These are phyloP conservation scores for Hymenoscyphus repandus DNA, from an alignment of 2,329 filamentous ascomycete genomes.

Conservation along the genomic window DNA sequence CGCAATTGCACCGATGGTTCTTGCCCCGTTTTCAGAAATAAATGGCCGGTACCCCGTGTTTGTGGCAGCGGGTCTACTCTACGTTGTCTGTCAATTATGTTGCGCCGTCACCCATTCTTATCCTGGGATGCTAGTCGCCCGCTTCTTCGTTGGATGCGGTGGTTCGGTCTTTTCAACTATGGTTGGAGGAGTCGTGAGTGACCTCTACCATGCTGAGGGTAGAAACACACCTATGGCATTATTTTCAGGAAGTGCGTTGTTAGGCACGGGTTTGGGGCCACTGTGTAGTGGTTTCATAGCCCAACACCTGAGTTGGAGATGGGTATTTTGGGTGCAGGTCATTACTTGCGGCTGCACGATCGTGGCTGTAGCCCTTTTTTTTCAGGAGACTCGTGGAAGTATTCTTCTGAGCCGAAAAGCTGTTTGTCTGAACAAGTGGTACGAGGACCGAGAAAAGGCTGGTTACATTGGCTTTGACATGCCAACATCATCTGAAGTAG, in stretches of 20 bases:
- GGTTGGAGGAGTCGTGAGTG: slow-evolving; percentile 86
- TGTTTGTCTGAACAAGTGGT: slow-evolving; percentile 68
- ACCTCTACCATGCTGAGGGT: slow-evolving; percentile 73
- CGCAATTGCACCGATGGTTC: slow-evolving; percentile 75
- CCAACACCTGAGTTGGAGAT: slow-evolving; percentile 66
- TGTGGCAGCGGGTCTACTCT: slow-evolving; percentile 65
- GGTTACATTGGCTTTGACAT: slow-evolving; percentile 49
- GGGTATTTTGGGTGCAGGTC: slow-evolving; percentile 84
- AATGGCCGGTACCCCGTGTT: slow-evolving; percentile 84
- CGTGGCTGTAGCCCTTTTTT: slow-evolving; percentile 59
- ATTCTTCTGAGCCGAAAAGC: slow-evolving; percentile 77
- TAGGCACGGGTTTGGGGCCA: slow-evolving; percentile 76
- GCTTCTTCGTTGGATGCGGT: slow-evolving; percentile 74
- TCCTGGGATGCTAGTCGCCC: slow-evolving; percentile 67
- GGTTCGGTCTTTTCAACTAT: slow-evolving; percentile 79
- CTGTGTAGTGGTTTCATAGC: slow-evolving; percentile 66
- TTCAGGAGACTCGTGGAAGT: slow-evolving; percentile 76
- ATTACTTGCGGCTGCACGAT: slow-evolving; percentile 64
- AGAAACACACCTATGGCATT: slow-evolving; percentile 87
- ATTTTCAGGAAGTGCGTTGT: slow-evolving; percentile 73
- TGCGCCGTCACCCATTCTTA: slow-evolving; percentile 67
- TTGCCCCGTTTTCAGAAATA: slow-evolving; percentile 84
- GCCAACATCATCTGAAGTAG: slow-evolving; percentile 17
- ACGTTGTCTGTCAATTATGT: slow-evolving; percentile 64
- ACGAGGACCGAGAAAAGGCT: slow-evolving; percentile 60